Conservation (phyloP, 2,329 filamentous ascomycete genomes). For the Colletotrichum caudatum region DNA sequence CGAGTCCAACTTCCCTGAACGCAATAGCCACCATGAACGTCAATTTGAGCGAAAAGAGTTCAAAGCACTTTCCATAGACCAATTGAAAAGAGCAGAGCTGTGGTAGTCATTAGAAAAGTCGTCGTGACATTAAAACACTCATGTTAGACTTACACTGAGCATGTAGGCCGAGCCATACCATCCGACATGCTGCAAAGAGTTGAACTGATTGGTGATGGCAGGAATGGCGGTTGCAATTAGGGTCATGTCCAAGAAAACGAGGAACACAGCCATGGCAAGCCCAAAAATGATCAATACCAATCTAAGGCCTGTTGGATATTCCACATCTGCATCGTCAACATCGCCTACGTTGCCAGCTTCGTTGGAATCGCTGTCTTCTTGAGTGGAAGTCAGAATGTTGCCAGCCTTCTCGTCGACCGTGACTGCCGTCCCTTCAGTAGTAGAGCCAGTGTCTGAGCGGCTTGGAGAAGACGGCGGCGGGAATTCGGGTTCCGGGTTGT, state of each 20-base stretch:
- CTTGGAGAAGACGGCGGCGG: not conserved
- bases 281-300: slow-evolving; percentile 61
- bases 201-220: slow-evolving; percentile 62
- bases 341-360: slow-evolving; percentile 2
- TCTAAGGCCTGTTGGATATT: slow-evolving; percentile 50
- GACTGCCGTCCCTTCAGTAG: not conserved
- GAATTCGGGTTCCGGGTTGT: not conserved
- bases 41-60: slow-evolving; percentile 47
- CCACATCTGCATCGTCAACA: slow-evolving; percentile 4
- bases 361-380: not conserved
- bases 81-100: slow-evolving; percentile 45
- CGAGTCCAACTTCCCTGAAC: slow-evolving; percentile 46
- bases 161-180: slow-evolving; percentile 67
- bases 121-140: slow-evolving; percentile 4
- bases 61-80: slow-evolving; percentile 48
- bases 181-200: slow-evolving; percentile 64
- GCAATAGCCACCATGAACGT: slow-evolving; percentile 45
- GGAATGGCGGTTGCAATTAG: slow-evolving; percentile 55
- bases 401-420: not conserved
- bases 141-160: slow-evolving; percentile 50
- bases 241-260: slow-evolving; percentile 52
- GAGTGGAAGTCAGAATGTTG: not conserved
- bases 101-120: slow-evolving; percentile 44
- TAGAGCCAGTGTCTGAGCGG: not conserved
- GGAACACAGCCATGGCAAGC: slow-evolving; percentile 65